phyloP scores from a whole-genome alignment of 2,329 filamentous ascomycete species.

The Ophiognomonia clavigignenti-juglandacearum region DNA sequence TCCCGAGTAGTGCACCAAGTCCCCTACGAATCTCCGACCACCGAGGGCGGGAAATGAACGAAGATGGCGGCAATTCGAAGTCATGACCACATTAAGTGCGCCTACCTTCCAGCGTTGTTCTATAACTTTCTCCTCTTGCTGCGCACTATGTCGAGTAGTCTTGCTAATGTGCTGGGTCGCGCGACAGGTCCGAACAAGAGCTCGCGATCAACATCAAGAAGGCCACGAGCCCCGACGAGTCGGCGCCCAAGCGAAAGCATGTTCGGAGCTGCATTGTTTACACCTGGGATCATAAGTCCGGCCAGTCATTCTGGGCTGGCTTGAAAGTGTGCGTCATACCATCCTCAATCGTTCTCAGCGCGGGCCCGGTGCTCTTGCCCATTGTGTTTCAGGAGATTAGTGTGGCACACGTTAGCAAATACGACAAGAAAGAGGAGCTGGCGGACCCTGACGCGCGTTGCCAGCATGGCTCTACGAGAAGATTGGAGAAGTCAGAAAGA shows the following conservation, averaged over 20 bases:
- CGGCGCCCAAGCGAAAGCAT: slow-evolving; percentile 78
- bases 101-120: too few species aligned
- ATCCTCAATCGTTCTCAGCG: neutral
- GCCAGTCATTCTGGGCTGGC: slow-evolving; percentile 90
- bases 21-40: neutral
- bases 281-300: slow-evolving; percentile 98
- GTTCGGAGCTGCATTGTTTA: slow-evolving; percentile 97
- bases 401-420: too few species aligned
- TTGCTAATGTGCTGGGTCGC: slow-evolving; percentile 17
- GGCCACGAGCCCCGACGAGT: slow-evolving; percentile 64
- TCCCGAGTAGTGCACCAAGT: neutral
- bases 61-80: slow-evolving; percentile 28
- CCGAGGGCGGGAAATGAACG: neutral
- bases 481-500: too few species aligned
- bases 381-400: neutral
- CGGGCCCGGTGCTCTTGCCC: neutral
- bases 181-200: slow-evolving; percentile 59
- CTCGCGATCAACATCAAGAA: slow-evolving; percentile 67
- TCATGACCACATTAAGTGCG: slow-evolving; percentile 28
- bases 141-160: neutral
- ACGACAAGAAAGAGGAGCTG: too few species aligned
- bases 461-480: too few species aligned
- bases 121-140: too few species aligned
- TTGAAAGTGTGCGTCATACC: slow-evolving; percentile 77
- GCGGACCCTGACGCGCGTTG: too few species aligned